Evolutionary conservation across 2,329 filamentous ascomycete genomes (phyloP), one percentile per base, ranked within the genome.

Genomic region (Kalaharituber pfeilii): DNA sequence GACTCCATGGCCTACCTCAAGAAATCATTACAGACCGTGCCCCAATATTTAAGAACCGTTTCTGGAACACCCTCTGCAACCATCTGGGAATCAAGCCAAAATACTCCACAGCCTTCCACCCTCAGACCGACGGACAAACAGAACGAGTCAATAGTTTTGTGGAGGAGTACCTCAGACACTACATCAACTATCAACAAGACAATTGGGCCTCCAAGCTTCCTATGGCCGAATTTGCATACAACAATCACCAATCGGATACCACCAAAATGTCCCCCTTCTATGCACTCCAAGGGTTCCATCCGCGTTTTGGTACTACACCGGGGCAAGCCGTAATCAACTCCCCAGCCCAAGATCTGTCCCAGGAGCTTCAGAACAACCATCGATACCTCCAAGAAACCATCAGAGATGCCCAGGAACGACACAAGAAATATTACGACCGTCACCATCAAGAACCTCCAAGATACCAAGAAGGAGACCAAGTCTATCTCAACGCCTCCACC

Each of bases 61-160:
- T n/a, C n/a, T n/a, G n/a, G n/a, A n/a, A n/a, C n/a, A n/a, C n/a
- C n/a, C n/a, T n/a, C n/a, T n/a, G 42, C 42, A 47, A 47, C 11
- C 26, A 25, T 13, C 6, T 28, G 9, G 18, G 26, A 6, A 50
- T 50, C 22, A 6, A 50, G 8, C 8, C 24, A 24, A 9, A 25
- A 6, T 9, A 25, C 22, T 63, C 52, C 2, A 66, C 59, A 13
- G 58, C 59, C 15, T 65, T 62, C 53, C 54, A 67, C n/a, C n/a
- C n/a, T n/a, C n/a, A 66, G 49, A 65, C 59, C 3, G 58, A 66
- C 52, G 56, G 62, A 15, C 54, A 64, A 49, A 67, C 57, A 0
- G 60, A 67, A 56, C 47, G 53, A 5, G 26, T 56, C 1, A 67
- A 66, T 50, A 50, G 61, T 15, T 54, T 59, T 5, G 56, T 65